A percentile compares a stretch with the other conserved stretches of the same genome.
These are phyloP conservation scores for Stagonosporopsis cucurbitacearum DNA, from an alignment of 2,329 filamentous ascomycete species.

Conservation along the genomic window DNA sequence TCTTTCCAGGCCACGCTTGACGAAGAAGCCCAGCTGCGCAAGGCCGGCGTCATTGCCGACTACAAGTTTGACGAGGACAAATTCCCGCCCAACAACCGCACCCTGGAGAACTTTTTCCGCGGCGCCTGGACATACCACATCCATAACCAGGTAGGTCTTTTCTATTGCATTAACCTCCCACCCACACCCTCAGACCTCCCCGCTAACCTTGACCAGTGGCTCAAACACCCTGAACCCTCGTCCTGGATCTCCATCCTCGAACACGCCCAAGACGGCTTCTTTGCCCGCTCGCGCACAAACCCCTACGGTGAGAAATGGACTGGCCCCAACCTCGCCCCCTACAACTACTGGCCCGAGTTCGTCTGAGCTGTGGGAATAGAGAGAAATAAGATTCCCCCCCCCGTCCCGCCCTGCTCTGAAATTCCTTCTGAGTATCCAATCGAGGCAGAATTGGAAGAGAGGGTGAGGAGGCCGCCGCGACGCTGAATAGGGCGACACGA, in stretches of 20 bases:
- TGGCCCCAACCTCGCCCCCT: constrained; percentile 55
- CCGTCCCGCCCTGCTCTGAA: background rate
- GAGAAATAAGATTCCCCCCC: too few species aligned
- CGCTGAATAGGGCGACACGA: too few species aligned
- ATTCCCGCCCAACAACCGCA: constrained; percentile 63
- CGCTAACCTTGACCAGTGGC: constrained; percentile 54
- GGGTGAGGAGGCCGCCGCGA: background rate
- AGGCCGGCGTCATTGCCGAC: constrained; percentile 50
- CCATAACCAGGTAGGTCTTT: constrained; percentile 60
- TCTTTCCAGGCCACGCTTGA: constrained; percentile 51
- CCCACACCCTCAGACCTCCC: background rate
- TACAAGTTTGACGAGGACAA: constrained; percentile 59
- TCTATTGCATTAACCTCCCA: background rate
- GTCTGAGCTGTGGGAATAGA: constrained; percentile 41
- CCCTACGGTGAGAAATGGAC: constrained; percentile 62
- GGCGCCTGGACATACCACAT: constrained; percentile 65
- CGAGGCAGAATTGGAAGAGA: too few species aligned
- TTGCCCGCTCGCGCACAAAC: constrained; percentile 58
- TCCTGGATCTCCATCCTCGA: constrained; percentile 63
- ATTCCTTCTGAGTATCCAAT: background rate
- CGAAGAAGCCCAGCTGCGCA: constrained; percentile 50
- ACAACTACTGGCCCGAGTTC: constrained; percentile 60
- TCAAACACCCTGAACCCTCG: constrained; percentile 62
- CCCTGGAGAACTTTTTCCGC: constrained; percentile 62
- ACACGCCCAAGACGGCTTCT: constrained; percentile 62